Base-by-base conservation (phyloP, 371 early-diverging fungal genomes). In the Gilbertella persicaria region DNA sequence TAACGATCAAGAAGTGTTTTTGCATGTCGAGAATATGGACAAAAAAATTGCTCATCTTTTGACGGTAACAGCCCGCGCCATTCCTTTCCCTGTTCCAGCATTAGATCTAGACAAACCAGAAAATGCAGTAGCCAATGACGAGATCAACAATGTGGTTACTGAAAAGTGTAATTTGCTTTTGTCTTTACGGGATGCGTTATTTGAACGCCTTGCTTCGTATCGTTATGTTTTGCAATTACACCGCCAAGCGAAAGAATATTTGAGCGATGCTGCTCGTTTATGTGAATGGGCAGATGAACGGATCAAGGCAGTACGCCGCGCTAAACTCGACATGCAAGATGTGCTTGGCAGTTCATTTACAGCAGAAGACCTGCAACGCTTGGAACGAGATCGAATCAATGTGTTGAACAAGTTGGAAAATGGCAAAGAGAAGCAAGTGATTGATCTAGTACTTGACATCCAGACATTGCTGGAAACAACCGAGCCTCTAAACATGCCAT, bases 201-300 rank as follows among this genome's bases (percentile, higher is more conserved):
- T 73, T 36, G 43, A 55, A 14, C 54, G 51, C 0, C 40, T 79
- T 9, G 36, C 67, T 25, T 48, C 60, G 5, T 69, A 71, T 39
- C 60, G 68, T 19, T 48, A 64, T 19, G 47, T 71, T 3, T 42
- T 75, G 10, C 62, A 68, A 25, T 29, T 73, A 17, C 60, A 71
- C 20, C 53, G 60, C 17, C 59, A 57, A 4, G 67, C 70, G 13
- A 64, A 68, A 24, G 69, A 71, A n/a, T 57, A 66, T 10, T 35
- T 68, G 16, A 55, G 68, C 21, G 66, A 71, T 35, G 74, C 74
- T 3, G 49, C 42, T 7, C 53, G 71, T 4, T 50, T 80, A 9
- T 61, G 64, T 36, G 55, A 60, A 28, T 78, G 76, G 78, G 76
- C 69, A 8, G 62, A 69, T n/a, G 62, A 73, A 26, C 66, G 72